Evolutionary conservation across 2,329 filamentous ascomycete species (phyloP), one percentile per base, ranked within the genome.

Genomic region (Colletotrichum lindemuthianum): DNA sequence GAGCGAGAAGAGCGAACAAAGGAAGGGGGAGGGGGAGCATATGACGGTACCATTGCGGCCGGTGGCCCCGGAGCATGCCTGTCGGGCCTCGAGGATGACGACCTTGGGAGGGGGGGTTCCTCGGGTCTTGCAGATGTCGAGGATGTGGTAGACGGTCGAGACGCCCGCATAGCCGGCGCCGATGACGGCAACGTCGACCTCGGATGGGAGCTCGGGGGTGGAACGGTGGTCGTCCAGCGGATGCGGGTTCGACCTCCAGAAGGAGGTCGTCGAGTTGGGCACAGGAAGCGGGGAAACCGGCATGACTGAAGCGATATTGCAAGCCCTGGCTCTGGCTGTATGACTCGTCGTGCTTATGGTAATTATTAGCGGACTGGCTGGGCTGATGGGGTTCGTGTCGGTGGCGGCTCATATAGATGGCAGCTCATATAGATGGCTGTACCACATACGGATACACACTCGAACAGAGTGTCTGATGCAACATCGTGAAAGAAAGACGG

Each of bases 11-110:
- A 24, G 24, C 24, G 24, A 24, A n/a, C n/a, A n/a, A n/a, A n/a
- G 24, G 5, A 24, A 24, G 24, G 24, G 24, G 16, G 16, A 24
- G 16, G 16, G 16, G 24, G 24, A 4, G 24, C 24, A 1, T 4
- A 24, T 24, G 24, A 24, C 24, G 24, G 24, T 83, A 45, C 83
- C 84, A 66, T 86, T 86, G 45, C 84, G 78, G 2, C 81, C 84
- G 3, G 85, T 86, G 2, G 84, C 85, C 11, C 84, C 84, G 13
- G 79, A 81, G 69, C 82, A 84, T 6, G 82, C 69, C 41, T 78
- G 72, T 2, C 84, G 76, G 4, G 84, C 83, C 66, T 87, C 84
- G 12, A 86, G 73, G 6, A 86, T 78, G 3, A 82, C 76, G 4
- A 86, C 45, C 1, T 15, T 60, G 3, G 57, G 71, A 11, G 61